Evolutionary conservation across 305 asterid species (phyloP), one percentile per base, ranked within the genome.

Genomic region (Coffea humblotiana): DNA sequence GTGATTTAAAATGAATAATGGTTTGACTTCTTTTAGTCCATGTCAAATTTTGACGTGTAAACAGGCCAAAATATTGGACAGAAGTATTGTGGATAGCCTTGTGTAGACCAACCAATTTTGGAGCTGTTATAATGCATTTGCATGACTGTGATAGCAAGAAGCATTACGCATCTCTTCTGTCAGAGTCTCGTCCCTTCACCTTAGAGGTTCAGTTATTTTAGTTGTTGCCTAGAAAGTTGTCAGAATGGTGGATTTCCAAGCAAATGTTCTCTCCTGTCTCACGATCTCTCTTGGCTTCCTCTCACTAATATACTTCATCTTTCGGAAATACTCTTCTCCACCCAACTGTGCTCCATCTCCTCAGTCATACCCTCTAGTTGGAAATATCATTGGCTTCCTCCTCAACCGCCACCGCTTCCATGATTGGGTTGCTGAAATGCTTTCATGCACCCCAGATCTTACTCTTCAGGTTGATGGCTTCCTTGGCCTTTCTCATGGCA

Each of bases 381-480:
- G 91, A 35, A 86, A 85, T 75, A 81, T 88, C 47, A 48, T 88
- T 21, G 84, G 89, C 48, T 82, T 88, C 67, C 82, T 86, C 69
- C 52, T 25, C 48, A 88, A 88, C 69, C 84, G 86, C 25, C 91
- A 86, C 35, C 88, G 86, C 15, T 82, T 88, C 72, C 82, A 86
- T 12, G 89, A 88, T 67, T 88, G 89, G 89, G 89, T 86, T 2
- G 71, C 84, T 8, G 82, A 86, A 0, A 77, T 88, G 71, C 79
- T 88, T 4, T 70, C 87, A 7, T 54, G 80, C 1, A 80, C 91
- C 0, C 88, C 89, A 12, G 77, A 88, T 0, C 91, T 84, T 48
- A 88, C 89, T 11, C 84, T 88, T 79, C 89, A 86, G 51, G 89
- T 84, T 14, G 83, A 88, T 27, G 86, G 86, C 43, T 80, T 85